Base-by-base conservation (phyloP, 306 rosid species). In the Quercus rubra region DNA sequence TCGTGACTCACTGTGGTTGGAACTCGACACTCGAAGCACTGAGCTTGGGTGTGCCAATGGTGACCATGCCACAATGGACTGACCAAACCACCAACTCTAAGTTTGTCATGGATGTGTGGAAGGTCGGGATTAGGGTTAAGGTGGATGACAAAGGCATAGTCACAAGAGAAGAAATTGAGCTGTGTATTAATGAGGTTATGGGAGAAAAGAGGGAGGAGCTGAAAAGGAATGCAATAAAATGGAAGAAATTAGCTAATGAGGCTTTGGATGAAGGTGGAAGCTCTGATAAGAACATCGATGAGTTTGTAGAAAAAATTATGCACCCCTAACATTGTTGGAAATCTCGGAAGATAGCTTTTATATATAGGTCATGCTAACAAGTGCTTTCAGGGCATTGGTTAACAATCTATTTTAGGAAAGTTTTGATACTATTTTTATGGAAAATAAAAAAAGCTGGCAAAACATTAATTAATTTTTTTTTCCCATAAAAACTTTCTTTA, bases 211-310 rank as follows among this genome's bases (percentile, higher is more conserved):
- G 18, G 4, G 59, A 19, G 9, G 77, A 78, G 77, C 9, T 78
- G n/a, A 71, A 71, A 63, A 25, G 9, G 21, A 71, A 46, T 51
- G 43, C 72, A 4, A 9, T 71, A 31, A 63, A 46, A 41, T 72
- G 70, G 82, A 78, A 58, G 72, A 35, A 78, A 41, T 59, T 51
- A 71, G 77, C 72, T 0, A 71, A 27, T 30, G 51, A 71, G 51
- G 82, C 82, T 2, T 23, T 46, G 55, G 77, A 71, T 28, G 77
- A 59, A 78, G 77, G 82, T 31, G 82, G 82, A 4, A 78, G 82
- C 35, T 78, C 82, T 5, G 63, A 71, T 49, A 78, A 59, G 12
- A 71, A 78, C 59, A 59, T 78, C 3, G 43, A 38, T n/a, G 82
- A 78, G 8, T 78, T 78, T 20, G 71, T 78, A 15, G 35, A 54